A percentile compares a stretch with the other conserved stretches of the same genome.
Evolutionary conservation across 2,329 filamentous ascomycete genomes (phyloP).

Genomic region (Cordyceps tenuipes): DNA sequence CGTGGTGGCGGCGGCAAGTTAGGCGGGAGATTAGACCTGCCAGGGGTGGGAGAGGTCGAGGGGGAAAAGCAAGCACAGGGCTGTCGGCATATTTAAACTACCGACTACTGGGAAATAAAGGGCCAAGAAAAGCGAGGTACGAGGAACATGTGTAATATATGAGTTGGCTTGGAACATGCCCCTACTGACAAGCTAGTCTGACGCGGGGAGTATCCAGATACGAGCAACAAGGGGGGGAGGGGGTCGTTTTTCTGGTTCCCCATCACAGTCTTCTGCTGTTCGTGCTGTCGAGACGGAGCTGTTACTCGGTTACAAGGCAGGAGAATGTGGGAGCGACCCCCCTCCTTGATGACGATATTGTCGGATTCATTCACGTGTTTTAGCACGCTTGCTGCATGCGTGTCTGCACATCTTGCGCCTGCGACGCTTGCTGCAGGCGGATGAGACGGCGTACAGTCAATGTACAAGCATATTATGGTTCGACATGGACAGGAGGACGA

Average conservation of each 20-base stretch:
- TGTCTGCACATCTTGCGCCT: not conserved
- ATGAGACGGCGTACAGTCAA: not conserved
- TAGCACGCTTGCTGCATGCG: not conserved
- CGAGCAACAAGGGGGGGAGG: not conserved
- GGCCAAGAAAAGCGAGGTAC: not conserved
- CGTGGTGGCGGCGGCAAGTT: not conserved
- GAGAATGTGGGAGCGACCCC: not conserved
- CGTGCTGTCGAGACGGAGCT: not conserved
- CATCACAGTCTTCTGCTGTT: too few relatives aligned
- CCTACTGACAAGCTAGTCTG: not conserved
- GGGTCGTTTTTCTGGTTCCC: not conserved
- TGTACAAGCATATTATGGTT: not conserved
- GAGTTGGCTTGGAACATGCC: conserved; percentile 1
- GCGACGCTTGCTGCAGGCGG: not conserved
- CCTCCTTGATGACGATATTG: not conserved
- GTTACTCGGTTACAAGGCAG: not conserved
- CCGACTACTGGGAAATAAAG: not conserved
- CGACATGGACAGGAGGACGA: not conserved
- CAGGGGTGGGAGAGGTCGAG: not conserved
- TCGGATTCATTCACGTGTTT: not conserved
- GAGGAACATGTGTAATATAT: not conserved
- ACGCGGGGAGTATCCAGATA: not conserved
- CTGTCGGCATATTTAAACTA: conserved; percentile 2
- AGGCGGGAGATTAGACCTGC: conserved; percentile 1
- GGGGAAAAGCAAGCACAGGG: not conserved